Conservation (phyloP, 257 asterid genomes). For the Przewalskia tangutica region DNA sequence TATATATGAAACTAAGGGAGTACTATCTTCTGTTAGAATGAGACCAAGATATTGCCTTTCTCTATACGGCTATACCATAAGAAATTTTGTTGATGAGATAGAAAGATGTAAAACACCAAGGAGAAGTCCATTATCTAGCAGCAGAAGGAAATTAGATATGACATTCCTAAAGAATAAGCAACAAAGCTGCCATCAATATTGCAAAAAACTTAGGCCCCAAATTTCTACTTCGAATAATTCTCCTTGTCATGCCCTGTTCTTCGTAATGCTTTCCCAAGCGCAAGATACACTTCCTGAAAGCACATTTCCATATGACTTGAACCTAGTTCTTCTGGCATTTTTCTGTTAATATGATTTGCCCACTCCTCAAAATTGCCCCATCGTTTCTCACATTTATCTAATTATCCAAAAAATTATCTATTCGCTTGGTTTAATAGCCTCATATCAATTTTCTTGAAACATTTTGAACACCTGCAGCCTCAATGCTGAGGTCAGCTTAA, state of each 20-base stretch:
- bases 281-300: background rate
- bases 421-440: background rate
- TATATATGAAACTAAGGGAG: no score
- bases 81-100: background rate
- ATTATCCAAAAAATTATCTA: no score
- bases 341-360: background rate
- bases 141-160: background rate
- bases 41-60: no score
- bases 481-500: background rate
- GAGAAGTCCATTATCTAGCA: background rate
- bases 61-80: no score
- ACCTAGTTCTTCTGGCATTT: background rate
- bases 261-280: background rate
- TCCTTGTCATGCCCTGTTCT: no score
- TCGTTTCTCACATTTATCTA: background rate
- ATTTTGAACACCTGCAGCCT: background rate
- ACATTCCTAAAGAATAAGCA: background rate
- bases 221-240: no score
- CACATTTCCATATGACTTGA: background rate
- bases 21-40: no score
- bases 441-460: background rate
- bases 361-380: background rate
- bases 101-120: background rate
- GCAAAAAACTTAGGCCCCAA: background rate
- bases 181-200: background rate